Base-by-base conservation (phyloP, 345 rosid species). In the Brassica nigra region DNA sequence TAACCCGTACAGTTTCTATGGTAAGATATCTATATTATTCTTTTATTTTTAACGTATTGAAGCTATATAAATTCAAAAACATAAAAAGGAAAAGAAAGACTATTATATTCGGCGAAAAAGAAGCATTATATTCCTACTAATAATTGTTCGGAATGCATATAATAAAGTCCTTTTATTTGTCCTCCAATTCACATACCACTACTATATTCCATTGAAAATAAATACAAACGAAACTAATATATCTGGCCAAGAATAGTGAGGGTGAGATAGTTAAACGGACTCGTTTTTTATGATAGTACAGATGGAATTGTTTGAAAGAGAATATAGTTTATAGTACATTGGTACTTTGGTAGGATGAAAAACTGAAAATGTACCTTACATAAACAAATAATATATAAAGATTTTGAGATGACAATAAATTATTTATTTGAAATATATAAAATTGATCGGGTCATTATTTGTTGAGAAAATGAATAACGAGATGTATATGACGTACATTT, bases 1-100 rank as follows among this genome's bases (percentile, higher is more conserved):
- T 68, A 49, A 36, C 62, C 71, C 33, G 79, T 68, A 80, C 79
- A 52, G 6, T 37, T 57, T 12, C 37, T 14, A 58, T 58, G 8
- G 6, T 58, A 20, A 20, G 4, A 10, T 23, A 57, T n/a, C 5
- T 16, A 49, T 49, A 18, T 57, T 57, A 5, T 57, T 20, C 28
- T 55, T 55, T 18, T 55, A 8, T 52, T 54, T 58, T 58, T 49
- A 4, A 3, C 63, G n/a, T 31, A 20, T 4, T 18, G 49, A 29
- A 61, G 34, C 33, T 36, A 34, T 70, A 23, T 70, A 62, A 15
- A 36, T 52, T 70, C 6, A 15, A 52, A 71, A 70, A 8, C 37
- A 31, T 15, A 12, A 62, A 23, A 55, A 34, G 23, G 18, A 18
- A 18, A 18, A 18, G 18, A 18, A 18, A 18, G 18, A 68, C 4